These are phyloP conservation scores for Entomortierella lignicola DNA, from an alignment of 192 early-diverging fungal genomes.

Conservation along the genomic window DNA sequence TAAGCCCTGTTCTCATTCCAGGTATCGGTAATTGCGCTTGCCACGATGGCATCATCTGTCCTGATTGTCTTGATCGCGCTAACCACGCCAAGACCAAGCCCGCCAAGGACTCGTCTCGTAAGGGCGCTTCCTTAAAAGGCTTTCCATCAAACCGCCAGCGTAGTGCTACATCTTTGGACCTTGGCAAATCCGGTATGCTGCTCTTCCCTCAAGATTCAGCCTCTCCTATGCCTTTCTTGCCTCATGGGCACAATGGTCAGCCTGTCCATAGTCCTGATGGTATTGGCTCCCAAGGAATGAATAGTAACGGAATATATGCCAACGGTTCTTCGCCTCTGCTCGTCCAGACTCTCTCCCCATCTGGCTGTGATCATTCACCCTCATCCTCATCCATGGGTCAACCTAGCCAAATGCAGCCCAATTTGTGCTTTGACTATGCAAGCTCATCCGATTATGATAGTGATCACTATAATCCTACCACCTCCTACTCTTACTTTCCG, in stretches of 20 bases:
- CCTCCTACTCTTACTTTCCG: constrained; percentile 53
- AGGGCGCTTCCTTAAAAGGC: constrained; percentile 12
- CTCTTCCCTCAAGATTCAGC: constrained; percentile 29
- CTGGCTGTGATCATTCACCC: constrained; percentile 22
- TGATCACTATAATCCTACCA: constrained; percentile 37
- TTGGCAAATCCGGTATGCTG: constrained; percentile 33
- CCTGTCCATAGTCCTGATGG: constrained; percentile 36
- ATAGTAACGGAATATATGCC: constrained; percentile 12
- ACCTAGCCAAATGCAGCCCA: constrained; percentile 24
- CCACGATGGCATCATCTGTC: constrained; percentile 28
- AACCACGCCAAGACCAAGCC: constrained; percentile 27
- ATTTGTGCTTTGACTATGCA: constrained; percentile 49
- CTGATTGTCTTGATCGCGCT: constrained; percentile 19
- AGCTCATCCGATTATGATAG: constrained; percentile 54
- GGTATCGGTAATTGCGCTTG: constrained; percentile 33
- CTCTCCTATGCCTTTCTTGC: constrained; percentile 37
- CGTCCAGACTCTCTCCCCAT: constrained; percentile 40
- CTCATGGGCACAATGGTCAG: constrained; percentile 25
- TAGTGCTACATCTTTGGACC: constrained; percentile 39
- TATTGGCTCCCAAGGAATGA: constrained; percentile 14
- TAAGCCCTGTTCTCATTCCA: constrained; percentile 35
- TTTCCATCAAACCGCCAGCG: constrained; percentile 21
- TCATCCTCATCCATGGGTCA: constrained; percentile 25
- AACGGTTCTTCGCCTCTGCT: constrained; percentile 29
- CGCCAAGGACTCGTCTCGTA: constrained; percentile 9